Conservation (phyloP, 306 rosid genomes). For the Gynostemma pentaphyllum region DNA sequence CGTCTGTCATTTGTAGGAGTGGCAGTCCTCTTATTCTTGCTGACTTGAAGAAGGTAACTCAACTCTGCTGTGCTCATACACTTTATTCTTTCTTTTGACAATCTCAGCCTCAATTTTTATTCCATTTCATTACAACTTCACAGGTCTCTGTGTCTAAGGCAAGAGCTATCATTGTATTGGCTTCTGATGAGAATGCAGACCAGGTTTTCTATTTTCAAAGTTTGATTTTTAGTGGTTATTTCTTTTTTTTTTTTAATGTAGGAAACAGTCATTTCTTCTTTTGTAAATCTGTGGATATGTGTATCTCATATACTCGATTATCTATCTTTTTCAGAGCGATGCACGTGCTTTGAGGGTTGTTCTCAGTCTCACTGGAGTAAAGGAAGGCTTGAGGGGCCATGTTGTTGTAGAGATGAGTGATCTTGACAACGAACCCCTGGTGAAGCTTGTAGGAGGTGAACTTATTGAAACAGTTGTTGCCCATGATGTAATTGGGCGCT, state of each 20-base stretch:
- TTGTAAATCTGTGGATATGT: conserved; percentile 1
- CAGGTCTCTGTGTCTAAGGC: conserved; percentile 98
- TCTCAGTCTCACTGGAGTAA: conserved; percentile 90
- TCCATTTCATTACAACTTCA: neutral
- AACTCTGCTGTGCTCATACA: neutral
- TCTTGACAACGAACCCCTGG: conserved; percentile 92
- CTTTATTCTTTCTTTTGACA: neutral
- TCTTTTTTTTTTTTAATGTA: too few species aligned
- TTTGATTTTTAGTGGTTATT: conserved; percentile 11
- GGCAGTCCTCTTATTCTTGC: conserved; percentile 98
- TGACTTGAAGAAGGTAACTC: conserved; percentile 92
- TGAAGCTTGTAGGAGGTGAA: conserved; percentile 95
- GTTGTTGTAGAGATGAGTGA: conserved; percentile 99
- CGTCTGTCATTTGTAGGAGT: conserved; percentile 91
- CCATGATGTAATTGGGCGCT: conserved; percentile 96
- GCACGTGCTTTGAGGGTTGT: conserved; percentile 97
- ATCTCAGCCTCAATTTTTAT: conserved; percentile 1
- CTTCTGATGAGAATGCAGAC: conserved; percentile 91
- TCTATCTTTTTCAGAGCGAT: conserved; percentile 64
- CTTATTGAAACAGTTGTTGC: conserved; percentile 97
- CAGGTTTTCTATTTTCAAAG: conserved; percentile 42
- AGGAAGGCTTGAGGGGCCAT: conserved; percentile 80
- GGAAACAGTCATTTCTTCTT: too few species aligned
- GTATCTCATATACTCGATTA: conserved; percentile 7
- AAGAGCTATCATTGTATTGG: conserved; percentile 94